Conservation (phyloP, 2,329 filamentous ascomycete species). For the Coniosporium tulheliwenetii region DNA sequence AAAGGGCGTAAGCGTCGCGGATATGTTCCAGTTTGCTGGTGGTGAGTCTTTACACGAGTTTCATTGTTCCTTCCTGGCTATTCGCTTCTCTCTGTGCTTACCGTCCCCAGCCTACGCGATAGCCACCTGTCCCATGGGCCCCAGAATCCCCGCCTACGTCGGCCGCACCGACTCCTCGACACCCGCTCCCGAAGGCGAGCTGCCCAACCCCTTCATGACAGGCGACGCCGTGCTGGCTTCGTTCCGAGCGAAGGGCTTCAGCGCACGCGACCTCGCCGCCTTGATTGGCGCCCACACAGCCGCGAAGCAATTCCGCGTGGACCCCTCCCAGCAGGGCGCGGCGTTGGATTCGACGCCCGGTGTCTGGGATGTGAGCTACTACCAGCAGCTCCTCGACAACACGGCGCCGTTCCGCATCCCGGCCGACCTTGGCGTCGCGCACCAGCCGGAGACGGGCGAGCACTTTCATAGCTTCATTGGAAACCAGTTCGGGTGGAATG, state of each 20-base stretch:
- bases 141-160: slow-evolving; percentile 32
- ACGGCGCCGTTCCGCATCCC: slow-evolving; percentile 18
- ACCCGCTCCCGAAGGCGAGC: slow-evolving; percentile 16
- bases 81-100: neutral
- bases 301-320: slow-evolving; percentile 20
- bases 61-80: slow-evolving; percentile 15
- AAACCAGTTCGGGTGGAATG: slow-evolving; percentile 9
- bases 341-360: slow-evolving; percentile 21
- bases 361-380: slow-evolving; percentile 21
- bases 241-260: slow-evolving; percentile 22
- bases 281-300: slow-evolving; percentile 18
- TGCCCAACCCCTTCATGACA: slow-evolving; percentile 16
- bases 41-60: slow-evolving; percentile 19
- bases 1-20: slow-evolving; percentile 20
- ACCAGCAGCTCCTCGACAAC: slow-evolving; percentile 14
- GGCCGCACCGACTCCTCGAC: slow-evolving; percentile 30
- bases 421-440: slow-evolving; percentile 17
- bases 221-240: slow-evolving; percentile 18
- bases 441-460: slow-evolving; percentile 15
- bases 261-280: slow-evolving; percentile 19
- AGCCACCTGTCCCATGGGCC: slow-evolving; percentile 30
- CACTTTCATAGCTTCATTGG: slow-evolving; percentile 13
- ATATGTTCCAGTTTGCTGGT: slow-evolving; percentile 23
- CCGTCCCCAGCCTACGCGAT: neutral
- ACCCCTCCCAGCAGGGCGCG: slow-evolving; percentile 14